Conservation (phyloP, 352 stramenopile species). For the Peronospora destructor region DNA sequence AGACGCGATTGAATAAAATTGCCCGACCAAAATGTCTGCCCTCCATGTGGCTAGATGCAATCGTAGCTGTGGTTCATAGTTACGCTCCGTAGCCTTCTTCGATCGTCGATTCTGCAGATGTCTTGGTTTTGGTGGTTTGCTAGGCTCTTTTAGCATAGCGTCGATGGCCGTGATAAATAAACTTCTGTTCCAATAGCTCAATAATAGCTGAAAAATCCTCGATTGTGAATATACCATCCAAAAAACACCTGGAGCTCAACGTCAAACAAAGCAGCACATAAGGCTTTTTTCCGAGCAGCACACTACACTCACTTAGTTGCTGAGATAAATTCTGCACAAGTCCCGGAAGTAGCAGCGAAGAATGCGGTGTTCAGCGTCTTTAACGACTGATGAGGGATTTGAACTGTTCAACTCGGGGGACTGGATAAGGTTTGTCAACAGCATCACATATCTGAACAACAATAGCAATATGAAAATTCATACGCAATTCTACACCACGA, state of each 20-base stretch:
- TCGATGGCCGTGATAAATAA: slow-evolving; percentile 2
- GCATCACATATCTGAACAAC: slow-evolving; percentile 46
- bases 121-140: background rate
- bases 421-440: slow-evolving; percentile 80
- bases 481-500: background rate
- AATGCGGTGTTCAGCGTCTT: slow-evolving; percentile 70
- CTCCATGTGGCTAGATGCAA: too few species aligned
- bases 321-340: slow-evolving; percentile 56
- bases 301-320: slow-evolving; percentile 21
- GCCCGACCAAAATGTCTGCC: too few species aligned
- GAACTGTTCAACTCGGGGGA: slow-evolving; percentile 76
- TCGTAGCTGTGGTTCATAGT: slow-evolving; percentile 59
- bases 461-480: background rate
- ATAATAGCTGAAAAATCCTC: background rate
- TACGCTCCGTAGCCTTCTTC: slow-evolving; percentile 74
- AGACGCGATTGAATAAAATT: too few species aligned
- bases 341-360: slow-evolving; percentile 78
- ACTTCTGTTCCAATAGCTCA: background rate
- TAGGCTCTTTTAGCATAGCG: background rate
- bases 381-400: slow-evolving; percentile 55
- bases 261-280: background rate
- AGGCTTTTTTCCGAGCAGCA: background rate
- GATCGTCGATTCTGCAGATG: slow-evolving; percentile 15
- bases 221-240: slow-evolving; percentile 1
- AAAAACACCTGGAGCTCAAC: background rate